Conservation (phyloP, 106 monocot species). For the Posidonia australis region DNA sequence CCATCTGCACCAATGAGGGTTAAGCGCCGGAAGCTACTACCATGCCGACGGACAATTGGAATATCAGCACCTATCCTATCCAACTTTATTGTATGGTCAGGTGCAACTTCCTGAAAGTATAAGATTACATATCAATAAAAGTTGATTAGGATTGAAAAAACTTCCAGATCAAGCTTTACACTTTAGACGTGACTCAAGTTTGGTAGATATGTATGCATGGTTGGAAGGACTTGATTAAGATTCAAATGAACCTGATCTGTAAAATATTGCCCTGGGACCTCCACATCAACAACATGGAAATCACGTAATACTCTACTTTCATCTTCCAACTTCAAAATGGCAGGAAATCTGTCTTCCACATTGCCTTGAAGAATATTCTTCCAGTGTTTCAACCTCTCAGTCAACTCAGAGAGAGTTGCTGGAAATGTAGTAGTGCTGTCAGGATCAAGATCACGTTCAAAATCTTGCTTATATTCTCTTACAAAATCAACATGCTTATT, state of each 20-base stretch:
- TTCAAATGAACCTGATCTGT: constrained; percentile 66
- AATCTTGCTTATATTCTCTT: constrained; percentile 91
- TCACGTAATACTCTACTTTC: constrained; percentile 92
- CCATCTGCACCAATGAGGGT: constrained; percentile 99
- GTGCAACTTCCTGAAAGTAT: constrained; percentile 69
- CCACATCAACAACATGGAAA: constrained; percentile 97
- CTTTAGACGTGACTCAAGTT: too few species aligned
- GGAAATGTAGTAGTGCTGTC: constrained; percentile 94
- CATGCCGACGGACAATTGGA: constrained; percentile 91
- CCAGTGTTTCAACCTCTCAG: constrained; percentile 92
- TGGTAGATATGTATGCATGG: too few species aligned
- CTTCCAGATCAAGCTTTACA: background rate
- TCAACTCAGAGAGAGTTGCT: constrained; percentile 67
- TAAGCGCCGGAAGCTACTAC: constrained; percentile 87
- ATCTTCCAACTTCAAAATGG: constrained; percentile 90
- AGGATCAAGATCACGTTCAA: constrained; percentile 96
- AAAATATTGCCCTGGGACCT: constrained; percentile 96
- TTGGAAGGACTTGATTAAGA: background rate
- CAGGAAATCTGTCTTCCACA: constrained; percentile 95
- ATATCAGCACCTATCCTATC: constrained; percentile 90
- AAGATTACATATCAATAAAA: background rate
- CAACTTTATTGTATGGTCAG: constrained; percentile 95
- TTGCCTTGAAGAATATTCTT: constrained; percentile 98
- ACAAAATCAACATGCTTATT: constrained; percentile 99
- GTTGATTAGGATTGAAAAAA: background rate